Evolutionary conservation across 805 yeast genomes (phyloP).

Genomic region (Wickerhamomyces sydowiorum): DNA sequence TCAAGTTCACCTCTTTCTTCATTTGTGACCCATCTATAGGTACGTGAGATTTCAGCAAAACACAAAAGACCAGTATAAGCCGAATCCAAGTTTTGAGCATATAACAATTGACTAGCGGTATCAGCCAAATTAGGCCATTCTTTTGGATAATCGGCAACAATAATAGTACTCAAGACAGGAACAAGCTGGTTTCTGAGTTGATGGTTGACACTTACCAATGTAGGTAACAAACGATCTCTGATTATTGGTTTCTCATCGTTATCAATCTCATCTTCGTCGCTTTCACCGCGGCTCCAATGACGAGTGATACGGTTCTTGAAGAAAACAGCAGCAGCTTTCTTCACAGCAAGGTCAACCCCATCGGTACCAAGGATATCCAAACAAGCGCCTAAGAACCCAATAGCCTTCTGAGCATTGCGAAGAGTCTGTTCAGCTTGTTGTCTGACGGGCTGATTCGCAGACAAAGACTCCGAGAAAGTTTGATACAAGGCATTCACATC

Average conservation of each 20-base stretch:
- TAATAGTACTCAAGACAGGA: conserved; percentile 49
- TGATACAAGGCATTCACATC: conserved; percentile 62
- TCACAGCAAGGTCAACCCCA: conserved; percentile 45
- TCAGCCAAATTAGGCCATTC: conserved; percentile 52
- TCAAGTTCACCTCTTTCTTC: conserved; percentile 49
- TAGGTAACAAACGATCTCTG: conserved; percentile 60
- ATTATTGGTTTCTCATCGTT: conserved; percentile 71
- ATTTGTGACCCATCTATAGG: conserved; percentile 67
- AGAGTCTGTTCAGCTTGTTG: conserved; percentile 67
- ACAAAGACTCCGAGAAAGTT: conserved; percentile 76
- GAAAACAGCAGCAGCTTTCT: conserved; percentile 74
- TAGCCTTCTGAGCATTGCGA: conserved; percentile 45
- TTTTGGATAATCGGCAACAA: conserved; percentile 43
- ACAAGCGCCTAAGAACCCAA: conserved; percentile 81
- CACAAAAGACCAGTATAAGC: conserved; percentile 66
- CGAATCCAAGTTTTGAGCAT: conserved; percentile 34
- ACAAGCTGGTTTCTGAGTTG: conserved; percentile 35
- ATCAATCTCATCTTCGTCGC: conserved; percentile 37
- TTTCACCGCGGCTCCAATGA: conserved; percentile 49
- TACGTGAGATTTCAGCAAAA: conserved; percentile 62
- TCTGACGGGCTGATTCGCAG: conserved; percentile 55
- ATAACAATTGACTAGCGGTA: conserved; percentile 38
- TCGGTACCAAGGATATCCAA: conserved; percentile 61
- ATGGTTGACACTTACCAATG: conserved; percentile 46
- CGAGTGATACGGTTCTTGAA: conserved; percentile 69